Evolutionary conservation across 2,329 filamentous ascomycete genomes (phyloP).

Genomic region (Biscogniauxia marginata): DNA sequence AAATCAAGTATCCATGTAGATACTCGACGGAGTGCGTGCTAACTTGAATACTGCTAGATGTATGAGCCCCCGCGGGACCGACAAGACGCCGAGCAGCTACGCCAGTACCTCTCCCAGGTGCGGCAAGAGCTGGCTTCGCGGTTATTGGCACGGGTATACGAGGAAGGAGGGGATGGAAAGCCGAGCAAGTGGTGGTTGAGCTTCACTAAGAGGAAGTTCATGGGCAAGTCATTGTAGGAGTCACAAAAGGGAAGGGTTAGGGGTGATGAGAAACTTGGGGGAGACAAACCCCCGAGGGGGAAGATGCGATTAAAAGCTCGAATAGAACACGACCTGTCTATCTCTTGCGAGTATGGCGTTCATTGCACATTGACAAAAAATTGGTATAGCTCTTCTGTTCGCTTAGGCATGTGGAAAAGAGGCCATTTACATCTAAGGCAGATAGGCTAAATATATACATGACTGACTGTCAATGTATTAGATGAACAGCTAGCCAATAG

Average conservation of each 20-base stretch:
- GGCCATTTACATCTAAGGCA: no score
- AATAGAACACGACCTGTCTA: not conserved
- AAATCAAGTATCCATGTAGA: no score
- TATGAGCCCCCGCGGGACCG: slow-evolving; percentile 86
- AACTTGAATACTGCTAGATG: slow-evolving; percentile 51
- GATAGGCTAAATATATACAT: no score
- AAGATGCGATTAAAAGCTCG: not conserved
- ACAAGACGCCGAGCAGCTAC: slow-evolving; percentile 83
- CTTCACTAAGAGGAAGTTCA: slow-evolving; percentile 99
- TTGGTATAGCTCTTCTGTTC: no score
- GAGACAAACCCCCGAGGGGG: not conserved
- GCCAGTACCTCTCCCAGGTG: slow-evolving; percentile 89
- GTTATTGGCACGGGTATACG: slow-evolving; percentile 83
- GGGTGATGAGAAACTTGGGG: not conserved
- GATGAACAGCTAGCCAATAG: no score
- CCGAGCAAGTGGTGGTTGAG: slow-evolving; percentile 93
- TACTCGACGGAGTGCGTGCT: not conserved
- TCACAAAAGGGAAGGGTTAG: no score
- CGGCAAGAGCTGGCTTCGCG: slow-evolving; percentile 85
- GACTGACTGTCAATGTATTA: no score
- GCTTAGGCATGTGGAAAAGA: no score
- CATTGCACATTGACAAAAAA: no score
- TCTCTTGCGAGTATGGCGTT: no score
- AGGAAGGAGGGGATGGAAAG: slow-evolving; percentile 68
- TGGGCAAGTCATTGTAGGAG: slow-evolving; percentile 84